These are phyloP conservation scores for Iris pallida DNA, from an alignment of 116 monocot genomes.

Conservation along the genomic window DNA sequence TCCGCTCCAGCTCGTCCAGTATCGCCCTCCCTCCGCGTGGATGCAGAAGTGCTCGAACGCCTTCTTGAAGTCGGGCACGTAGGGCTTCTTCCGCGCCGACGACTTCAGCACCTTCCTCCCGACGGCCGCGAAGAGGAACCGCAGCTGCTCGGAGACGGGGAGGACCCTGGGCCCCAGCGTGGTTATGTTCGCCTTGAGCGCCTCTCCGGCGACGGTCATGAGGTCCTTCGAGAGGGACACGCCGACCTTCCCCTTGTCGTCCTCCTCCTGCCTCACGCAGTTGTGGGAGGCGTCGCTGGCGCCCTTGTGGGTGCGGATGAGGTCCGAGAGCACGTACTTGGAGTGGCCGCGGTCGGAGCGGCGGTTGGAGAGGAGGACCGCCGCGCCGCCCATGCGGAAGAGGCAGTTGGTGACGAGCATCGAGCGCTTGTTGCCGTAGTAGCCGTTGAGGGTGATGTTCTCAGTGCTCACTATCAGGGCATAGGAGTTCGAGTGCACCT, in stretches of 20 bases:
- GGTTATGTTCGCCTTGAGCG: conserved; percentile 16
- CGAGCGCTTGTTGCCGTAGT: conserved; percentile 24
- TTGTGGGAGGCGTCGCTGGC: conserved; percentile 10
- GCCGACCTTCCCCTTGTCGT: conserved; percentile 10
- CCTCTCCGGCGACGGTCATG: conserved; percentile 20
- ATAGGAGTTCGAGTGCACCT: conserved; percentile 19
- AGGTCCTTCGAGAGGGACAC: conserved; percentile 28
- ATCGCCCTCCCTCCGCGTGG: conserved; percentile 43
- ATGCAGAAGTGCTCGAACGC: conserved; percentile 54
- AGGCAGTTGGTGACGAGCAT: conserved; percentile 32
- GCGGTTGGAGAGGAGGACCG: conserved; percentile 24
- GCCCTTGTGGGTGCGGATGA: conserved; percentile 23
- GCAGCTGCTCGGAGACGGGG: conserved; percentile 20
- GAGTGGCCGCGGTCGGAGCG: conserved; percentile 6
- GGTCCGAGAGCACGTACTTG: conserved; percentile 14
- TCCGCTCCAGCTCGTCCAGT: conserved; percentile 26
- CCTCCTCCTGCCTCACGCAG: conserved; percentile 22
- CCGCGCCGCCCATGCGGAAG: conserved; percentile 25
- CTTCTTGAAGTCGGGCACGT: conserved; percentile 14
- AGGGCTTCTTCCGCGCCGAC: neutral
- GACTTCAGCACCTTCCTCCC: neutral
- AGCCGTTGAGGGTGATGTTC: conserved; percentile 23
- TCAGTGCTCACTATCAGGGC: conserved; percentile 23
- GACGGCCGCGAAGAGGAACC: conserved; percentile 2
- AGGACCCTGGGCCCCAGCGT: conserved; percentile 18